Conservation (phyloP, 2,329 filamentous ascomycete genomes). For the Thelonectria blattea region DNA sequence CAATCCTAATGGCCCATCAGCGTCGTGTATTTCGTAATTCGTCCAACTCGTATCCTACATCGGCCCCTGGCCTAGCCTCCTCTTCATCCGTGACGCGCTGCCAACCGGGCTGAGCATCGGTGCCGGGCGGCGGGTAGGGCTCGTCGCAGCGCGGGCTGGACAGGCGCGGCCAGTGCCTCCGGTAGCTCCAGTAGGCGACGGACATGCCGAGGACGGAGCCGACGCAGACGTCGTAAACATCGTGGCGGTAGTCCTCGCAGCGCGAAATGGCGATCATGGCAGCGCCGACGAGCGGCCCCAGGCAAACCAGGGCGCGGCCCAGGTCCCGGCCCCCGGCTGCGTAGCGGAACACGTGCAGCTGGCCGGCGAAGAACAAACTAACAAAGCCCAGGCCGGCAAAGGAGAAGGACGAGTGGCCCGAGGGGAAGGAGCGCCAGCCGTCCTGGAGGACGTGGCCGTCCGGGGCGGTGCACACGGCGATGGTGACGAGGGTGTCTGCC, state of each 20-base stretch:
- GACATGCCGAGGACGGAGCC: slow-evolving; percentile 65
- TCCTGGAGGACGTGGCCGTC: slow-evolving; percentile 75
- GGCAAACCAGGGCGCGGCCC: slow-evolving; percentile 61
- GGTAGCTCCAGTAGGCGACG: slow-evolving; percentile 70
- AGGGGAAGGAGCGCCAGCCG: slow-evolving; percentile 84
- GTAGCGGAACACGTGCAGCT: slow-evolving; percentile 63
- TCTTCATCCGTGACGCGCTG: slow-evolving; percentile 61
- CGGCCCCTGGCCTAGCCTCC: slow-evolving; percentile 46
- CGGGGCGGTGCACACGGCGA: slow-evolving; percentile 75
- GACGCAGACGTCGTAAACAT: slow-evolving; percentile 71
- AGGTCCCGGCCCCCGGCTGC: slow-evolving; percentile 56
- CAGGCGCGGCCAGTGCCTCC: slow-evolving; percentile 66
- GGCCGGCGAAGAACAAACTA: slow-evolving; percentile 71
- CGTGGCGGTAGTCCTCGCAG: slow-evolving; percentile 73
- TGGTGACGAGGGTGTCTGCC: slow-evolving; percentile 61
- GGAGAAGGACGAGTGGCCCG: slow-evolving; percentile 79
- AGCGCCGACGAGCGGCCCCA: slow-evolving; percentile 66
- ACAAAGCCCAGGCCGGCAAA: slow-evolving; percentile 82
- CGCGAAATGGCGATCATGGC: slow-evolving; percentile 72
- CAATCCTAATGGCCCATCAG: slow-evolving; percentile 38
- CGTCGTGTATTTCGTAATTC: slow-evolving; percentile 33
- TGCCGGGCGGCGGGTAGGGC: slow-evolving; percentile 58
- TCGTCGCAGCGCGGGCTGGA: slow-evolving; percentile 60
- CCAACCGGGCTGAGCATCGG: slow-evolving; percentile 45
- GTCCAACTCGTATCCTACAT: slow-evolving; percentile 49